phyloP scores from a whole-genome alignment of 495 filamentous ascomycete genomes.

The Evernia prunastri region DNA sequence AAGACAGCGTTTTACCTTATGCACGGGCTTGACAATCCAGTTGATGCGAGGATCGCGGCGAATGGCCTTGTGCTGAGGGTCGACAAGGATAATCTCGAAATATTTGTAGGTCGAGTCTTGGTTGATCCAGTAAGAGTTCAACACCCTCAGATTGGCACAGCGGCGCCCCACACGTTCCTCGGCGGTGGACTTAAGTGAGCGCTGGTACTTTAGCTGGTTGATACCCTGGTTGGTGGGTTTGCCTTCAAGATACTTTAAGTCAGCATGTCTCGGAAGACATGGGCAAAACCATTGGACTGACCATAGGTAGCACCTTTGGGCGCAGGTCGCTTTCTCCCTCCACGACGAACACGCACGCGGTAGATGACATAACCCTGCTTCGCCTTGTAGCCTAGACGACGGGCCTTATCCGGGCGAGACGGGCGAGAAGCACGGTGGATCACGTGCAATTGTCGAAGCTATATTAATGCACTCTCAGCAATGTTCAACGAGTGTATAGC shows the following conservation, averaged over 20 bases:
- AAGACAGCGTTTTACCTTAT: conserved; percentile 57
- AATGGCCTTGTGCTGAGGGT: conserved; percentile 99
- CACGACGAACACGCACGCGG: conserved; percentile 92
- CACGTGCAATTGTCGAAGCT: conserved; percentile 97
- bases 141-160: conserved; percentile 95
- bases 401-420: conserved; percentile 98
- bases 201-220: conserved; percentile 99
- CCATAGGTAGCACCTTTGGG: conserved; percentile 98
- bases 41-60: conserved; percentile 98
- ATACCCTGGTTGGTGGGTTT: conserved; percentile 99
- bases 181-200: conserved; percentile 90
- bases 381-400: conserved; percentile 99
- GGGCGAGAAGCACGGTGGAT: conserved; percentile 98
- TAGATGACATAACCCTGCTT: conserved; percentile 99
- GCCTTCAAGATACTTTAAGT: conserved; percentile 47
- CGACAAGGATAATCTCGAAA: conserved; percentile 98
- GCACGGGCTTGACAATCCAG: conserved; percentile 98
- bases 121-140: conserved; percentile 99
- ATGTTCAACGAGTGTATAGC: conserved; percentile 99
- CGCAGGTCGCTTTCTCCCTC: conserved; percentile 92
- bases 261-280: conserved; percentile 18
- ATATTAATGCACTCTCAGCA: conserved; percentile 99
- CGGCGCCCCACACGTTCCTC: conserved; percentile 99
- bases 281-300: conserved; percentile 39
- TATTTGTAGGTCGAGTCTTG: conserved; percentile 99